Evolutionary conservation across 2,329 filamentous ascomycete genomes (phyloP).

Genomic region (Penicillium sp.): DNA sequence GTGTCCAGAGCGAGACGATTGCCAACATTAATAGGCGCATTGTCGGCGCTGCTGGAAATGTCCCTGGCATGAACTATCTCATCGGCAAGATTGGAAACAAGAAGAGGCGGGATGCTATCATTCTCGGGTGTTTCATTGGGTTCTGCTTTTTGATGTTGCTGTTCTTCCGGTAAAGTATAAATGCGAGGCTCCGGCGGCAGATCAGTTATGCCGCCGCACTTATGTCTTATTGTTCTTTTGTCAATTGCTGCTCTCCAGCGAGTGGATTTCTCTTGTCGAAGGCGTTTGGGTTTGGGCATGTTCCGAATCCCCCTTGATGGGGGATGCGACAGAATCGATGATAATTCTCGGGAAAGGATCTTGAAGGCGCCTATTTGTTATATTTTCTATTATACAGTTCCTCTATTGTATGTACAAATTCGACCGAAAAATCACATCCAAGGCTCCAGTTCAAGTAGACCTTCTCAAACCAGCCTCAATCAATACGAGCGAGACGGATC

Average conservation of each 20-base stretch:
- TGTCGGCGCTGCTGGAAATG: slow-evolving; percentile 80
- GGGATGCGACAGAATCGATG: slow-evolving; percentile 11
- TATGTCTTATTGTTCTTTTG: slow-evolving; percentile 11
- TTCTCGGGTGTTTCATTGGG: slow-evolving; percentile 86
- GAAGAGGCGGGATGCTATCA: slow-evolving; percentile 91
- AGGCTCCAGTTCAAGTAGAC: slow-evolving; percentile 1
- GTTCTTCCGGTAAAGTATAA: slow-evolving; percentile 62
- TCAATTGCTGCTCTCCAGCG: slow-evolving; percentile 17
- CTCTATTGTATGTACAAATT: slow-evolving; percentile 28
- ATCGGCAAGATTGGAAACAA: slow-evolving; percentile 91
- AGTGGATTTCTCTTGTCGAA: slow-evolving; percentile 12
- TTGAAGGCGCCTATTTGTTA: slow-evolving; percentile 13
- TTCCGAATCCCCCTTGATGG: slow-evolving; percentile 9
- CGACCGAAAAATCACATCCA: slow-evolving; percentile 13
- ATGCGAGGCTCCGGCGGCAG: neutral
- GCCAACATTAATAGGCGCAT: slow-evolving; percentile 88
- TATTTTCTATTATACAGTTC: slow-evolving; percentile 26
- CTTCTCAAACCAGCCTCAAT: slow-evolving; percentile 7
- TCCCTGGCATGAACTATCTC: slow-evolving; percentile 87
- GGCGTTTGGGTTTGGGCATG: slow-evolving; percentile 21
- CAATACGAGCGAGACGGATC: slow-evolving; percentile 19
- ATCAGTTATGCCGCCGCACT: neutral
- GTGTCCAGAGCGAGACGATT: slow-evolving; percentile 80
- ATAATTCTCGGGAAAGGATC: slow-evolving; percentile 16
- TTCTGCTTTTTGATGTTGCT: slow-evolving; percentile 86